Percentiles rank a stretch among this genome's conserved stretches.
These are phyloP conservation scores for Solanum gracilifrons DNA, from an alignment of 257 asterid genomes.

Conservation along the genomic window DNA sequence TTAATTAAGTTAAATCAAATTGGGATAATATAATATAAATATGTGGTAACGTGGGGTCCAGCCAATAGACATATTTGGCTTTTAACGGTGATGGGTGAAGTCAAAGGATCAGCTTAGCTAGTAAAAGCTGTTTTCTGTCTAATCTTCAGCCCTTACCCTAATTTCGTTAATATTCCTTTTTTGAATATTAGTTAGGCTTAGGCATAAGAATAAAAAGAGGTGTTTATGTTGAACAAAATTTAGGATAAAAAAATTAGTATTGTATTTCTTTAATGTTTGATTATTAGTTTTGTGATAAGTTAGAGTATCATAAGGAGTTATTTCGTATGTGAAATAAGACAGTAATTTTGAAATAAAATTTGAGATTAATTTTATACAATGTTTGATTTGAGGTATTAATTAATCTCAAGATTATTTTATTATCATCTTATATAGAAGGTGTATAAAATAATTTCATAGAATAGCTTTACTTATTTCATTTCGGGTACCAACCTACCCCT, in stretches of 20 bases:
- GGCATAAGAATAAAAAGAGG: not conserved
- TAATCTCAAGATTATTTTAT: not conserved
- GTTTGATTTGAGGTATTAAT: not conserved
- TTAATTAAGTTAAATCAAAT: conserved; percentile 3
- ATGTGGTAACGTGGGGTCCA: conserved; percentile 25
- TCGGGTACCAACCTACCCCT: no score
- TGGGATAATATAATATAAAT: not conserved
- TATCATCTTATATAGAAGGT: no score
- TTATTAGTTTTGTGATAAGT: not conserved
- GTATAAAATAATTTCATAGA: no score
- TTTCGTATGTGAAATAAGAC: not conserved
- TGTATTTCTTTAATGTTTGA: not conserved
- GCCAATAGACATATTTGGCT: conserved; percentile 5
- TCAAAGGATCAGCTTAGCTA: conserved; percentile 43
- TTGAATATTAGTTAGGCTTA: not conserved
- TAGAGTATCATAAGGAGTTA: no score
- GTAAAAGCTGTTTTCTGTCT: conserved; percentile 42
- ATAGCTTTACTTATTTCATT: no score
- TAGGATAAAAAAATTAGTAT: not conserved
- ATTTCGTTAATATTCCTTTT: not conserved
- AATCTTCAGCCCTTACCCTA: not conserved
- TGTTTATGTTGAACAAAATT: not conserved
- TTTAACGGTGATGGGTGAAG: conserved; percentile 17
- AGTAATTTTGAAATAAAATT: not conserved
- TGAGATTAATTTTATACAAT: not conserved